Base-by-base conservation (phyloP, 2,329 filamentous ascomycete genomes). In the Grosmannia huntii region DNA sequence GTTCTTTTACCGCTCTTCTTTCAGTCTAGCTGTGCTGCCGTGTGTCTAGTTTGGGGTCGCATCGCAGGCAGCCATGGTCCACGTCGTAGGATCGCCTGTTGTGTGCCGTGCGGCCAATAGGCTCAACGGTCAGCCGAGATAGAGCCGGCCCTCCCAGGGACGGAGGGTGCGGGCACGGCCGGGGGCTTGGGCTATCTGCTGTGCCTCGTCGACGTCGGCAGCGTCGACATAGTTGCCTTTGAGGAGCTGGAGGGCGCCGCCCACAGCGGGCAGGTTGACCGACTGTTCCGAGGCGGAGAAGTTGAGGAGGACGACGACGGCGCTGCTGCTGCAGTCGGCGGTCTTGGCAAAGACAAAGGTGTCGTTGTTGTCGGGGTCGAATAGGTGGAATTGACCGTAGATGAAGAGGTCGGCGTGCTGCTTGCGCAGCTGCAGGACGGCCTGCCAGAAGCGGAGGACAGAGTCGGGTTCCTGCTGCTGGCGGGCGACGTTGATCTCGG, bases 371-470 rank as follows among this genome's bases (percentile, higher is more conserved):
- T 75, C 72, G 21, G 73, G 66, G 54, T 80, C 78, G 41, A 80
- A 69, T 10, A 77, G 67, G 52, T 78, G 69, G 66, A 81, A 87
- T 23, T 74, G 70, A 6, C 84, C 84, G 63, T 85, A 79, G 1
- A 85, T 77, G 59, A 89, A 81, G 10, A 83, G 67, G 50, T 82
- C 76, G 19, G 74, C 74, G 64, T 83, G 73, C 61, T 76, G 68
- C 68, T 81, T 83, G 52, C 84, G 74, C 51, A 81, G 70, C 57
- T 64, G 65, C 49, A 87, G 70, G 62, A 78, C 75, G 52, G 71
- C 68, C 68, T 78, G 78, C 81, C 84, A 87, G 68, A 85, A 87
- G 46, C 76, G 73, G 56, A 83, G 72, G 3, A 85, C 79, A 10
- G 76, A 78, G 19, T 72, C 66, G 5, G 65, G 65, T 55, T 78